phyloP scores from a whole-genome alignment of 169 alveolate species.

The Cryptosporidium ryanae region DNA sequence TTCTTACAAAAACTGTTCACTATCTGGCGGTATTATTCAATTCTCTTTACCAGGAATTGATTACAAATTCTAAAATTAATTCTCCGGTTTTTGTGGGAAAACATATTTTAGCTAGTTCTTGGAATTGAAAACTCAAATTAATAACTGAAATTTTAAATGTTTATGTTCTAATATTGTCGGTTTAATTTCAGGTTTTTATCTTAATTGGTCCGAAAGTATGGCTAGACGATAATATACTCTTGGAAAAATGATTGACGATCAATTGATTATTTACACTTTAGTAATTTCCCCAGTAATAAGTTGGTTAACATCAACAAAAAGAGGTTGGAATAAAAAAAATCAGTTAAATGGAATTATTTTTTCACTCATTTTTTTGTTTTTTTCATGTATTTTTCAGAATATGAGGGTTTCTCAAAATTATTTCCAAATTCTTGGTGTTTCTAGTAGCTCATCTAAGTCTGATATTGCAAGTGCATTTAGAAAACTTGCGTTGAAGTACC shows the following conservation, averaged over 20 bases:
- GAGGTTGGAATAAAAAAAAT: constrained; percentile 65
- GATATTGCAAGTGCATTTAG: constrained; percentile 91
- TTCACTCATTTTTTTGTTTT: constrained; percentile 22
- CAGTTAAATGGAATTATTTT: constrained; percentile 45
- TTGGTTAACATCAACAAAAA: constrained; percentile 67
- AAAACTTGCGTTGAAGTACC: constrained; percentile 91
- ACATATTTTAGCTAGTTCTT: too few species aligned
- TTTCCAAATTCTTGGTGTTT: constrained; percentile 83
- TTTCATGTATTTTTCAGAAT: constrained; percentile 60
- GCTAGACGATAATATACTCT: not conserved
- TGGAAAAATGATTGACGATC: constrained; percentile 64
- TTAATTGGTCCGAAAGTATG: too few species aligned
- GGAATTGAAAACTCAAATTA: not conserved
- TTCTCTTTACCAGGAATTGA: too few species aligned
- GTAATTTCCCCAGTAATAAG: constrained; percentile 53
- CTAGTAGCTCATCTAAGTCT: constrained; percentile 84
- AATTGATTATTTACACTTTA: constrained; percentile 36
- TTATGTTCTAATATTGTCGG: not conserved
- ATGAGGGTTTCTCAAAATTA: constrained; percentile 78
- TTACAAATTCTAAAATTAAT: too few species aligned
- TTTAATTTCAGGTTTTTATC: not conserved
- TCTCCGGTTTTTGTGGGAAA: too few species aligned
- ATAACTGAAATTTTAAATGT: not conserved
- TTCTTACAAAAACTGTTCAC: too few species aligned
- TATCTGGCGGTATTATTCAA: too few species aligned